Percentiles rank a stretch among this genome's conserved stretches.
Conservation (phyloP, 2,329 filamentous ascomycete genomes). For the Hypoxylon sp. region DNA sequence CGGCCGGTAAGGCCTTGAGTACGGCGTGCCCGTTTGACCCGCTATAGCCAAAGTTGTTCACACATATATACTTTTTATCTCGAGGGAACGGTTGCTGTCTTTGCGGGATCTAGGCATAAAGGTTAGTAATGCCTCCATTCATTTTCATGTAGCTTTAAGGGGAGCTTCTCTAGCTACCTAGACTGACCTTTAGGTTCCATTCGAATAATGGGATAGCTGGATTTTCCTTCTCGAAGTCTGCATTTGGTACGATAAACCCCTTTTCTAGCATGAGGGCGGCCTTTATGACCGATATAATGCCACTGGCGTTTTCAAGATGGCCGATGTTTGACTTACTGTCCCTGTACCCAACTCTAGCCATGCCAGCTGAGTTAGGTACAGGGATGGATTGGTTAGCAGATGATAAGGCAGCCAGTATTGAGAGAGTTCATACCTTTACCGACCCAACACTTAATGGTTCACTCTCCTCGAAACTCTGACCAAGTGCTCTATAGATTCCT, state of each 20-base stretch:
- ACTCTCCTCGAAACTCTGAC: slow-evolving; percentile 13
- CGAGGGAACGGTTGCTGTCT: slow-evolving; percentile 42
- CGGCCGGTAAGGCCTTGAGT: slow-evolving; percentile 44
- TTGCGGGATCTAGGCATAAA: slow-evolving; percentile 35
- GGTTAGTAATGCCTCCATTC: slow-evolving; percentile 13
- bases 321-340: slow-evolving; percentile 42
- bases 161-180: not conserved
- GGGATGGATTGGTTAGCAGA: not conserved
- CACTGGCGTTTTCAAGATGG: slow-evolving; percentile 55
- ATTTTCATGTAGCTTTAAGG: not conserved
- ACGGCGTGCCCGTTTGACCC: slow-evolving; percentile 55
- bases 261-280: slow-evolving; percentile 58
- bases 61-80: slow-evolving; percentile 44
- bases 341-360: not conserved
- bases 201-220: slow-evolving; percentile 42
- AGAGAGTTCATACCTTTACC: not conserved
- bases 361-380: not conserved
- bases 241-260: slow-evolving; percentile 59
- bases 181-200: slow-evolving; percentile 46
- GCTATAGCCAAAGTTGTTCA: slow-evolving; percentile 56
- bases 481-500: slow-evolving; percentile 38
- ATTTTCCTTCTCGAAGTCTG: slow-evolving; percentile 57
- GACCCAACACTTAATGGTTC: slow-evolving; percentile 39
- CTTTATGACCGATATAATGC: slow-evolving; percentile 59
- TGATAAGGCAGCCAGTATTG: not conserved